A percentile compares a stretch with the other conserved stretches of the same genome.
Conservation (phyloP, 345 rosid genomes). For the Brassica napus region Da-Ae NC_063440.1:9711001-9711500, state of each 20-base stretch:
- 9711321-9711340: neutral
- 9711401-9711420: neutral
- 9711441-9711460: slow-evolving; percentile 28
- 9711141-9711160: neutral
- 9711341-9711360: neutral
- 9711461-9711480: slow-evolving; percentile 36
- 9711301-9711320: neutral
- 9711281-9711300: neutral
- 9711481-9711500: slow-evolving; percentile 40
- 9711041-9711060: neutral
- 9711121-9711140: neutral
- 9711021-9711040: neutral
- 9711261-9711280: neutral
- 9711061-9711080: neutral
- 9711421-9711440: neutral
- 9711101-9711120: neutral
- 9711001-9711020: neutral
- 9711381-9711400: neutral
- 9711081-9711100: neutral
- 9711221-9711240: neutral
- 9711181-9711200: neutral
- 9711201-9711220: neutral
- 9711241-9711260: neutral
- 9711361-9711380: neutral
- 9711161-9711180: neutral